These are phyloP conservation scores for Phaffomyces opuntiae DNA, from an alignment of 805 yeast species.

Conservation along the genomic window DNA sequence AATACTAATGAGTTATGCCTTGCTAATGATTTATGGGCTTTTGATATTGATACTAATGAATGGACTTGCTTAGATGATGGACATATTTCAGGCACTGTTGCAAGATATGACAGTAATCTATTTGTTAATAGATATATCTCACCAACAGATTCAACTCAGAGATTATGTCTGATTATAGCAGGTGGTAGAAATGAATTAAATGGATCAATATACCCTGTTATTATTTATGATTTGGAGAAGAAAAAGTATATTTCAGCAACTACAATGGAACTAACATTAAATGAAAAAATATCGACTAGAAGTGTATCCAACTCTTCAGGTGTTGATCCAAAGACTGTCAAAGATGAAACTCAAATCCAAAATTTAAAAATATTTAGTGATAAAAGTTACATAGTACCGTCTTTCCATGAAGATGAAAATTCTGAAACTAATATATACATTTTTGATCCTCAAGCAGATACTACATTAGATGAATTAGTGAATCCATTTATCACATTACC, in stretches of 20 bases:
- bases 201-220: conserved; percentile 26
- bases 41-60: conserved; percentile 40
- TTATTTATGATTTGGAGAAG: conserved; percentile 40
- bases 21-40: conserved; percentile 63
- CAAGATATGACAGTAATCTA: conserved; percentile 49
- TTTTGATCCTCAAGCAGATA: conserved; percentile 9
- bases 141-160: conserved; percentile 26
- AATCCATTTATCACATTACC: conserved; percentile 30
- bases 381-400: conserved; percentile 15
- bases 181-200: conserved; percentile 42
- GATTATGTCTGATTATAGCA: conserved; percentile 40
- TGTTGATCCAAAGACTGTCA: conserved; percentile 9
- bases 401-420: conserved; percentile 11
- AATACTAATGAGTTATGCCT: conserved; percentile 34
- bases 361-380: conserved; percentile 14
- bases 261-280: conserved; percentile 17
- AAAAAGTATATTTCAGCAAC: conserved; percentile 19
- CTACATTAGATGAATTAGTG: not conserved
- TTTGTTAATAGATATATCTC: conserved; percentile 33
- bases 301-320: conserved; percentile 3
- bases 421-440: conserved; percentile 17
- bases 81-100: conserved; percentile 27
- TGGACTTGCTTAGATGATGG: conserved; percentile 51
- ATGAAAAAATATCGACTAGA: conserved; percentile 12
- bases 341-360: not conserved